These are phyloP conservation scores for Emericellopsis cladophorae DNA, from an alignment of 2,329 filamentous ascomycete species.

Conservation along the genomic window DNA sequence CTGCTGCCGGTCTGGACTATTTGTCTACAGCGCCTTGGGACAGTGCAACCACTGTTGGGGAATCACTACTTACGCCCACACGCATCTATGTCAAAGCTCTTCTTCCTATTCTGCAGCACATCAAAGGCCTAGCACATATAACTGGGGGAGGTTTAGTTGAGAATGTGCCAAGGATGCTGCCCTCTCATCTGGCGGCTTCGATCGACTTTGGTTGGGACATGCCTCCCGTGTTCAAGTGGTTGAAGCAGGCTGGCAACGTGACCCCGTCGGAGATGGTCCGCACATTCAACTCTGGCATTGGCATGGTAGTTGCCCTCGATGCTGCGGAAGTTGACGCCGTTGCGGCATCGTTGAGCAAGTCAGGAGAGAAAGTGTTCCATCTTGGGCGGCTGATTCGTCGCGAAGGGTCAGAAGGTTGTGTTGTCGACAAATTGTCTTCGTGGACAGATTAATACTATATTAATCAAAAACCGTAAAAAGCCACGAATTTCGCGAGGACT, in stretches of 20 bases:
- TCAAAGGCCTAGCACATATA: constrained; percentile 95
- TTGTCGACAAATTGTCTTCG: constrained; percentile 19
- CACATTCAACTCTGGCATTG: constrained; percentile 89
- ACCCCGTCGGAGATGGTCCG: constrained; percentile 69
- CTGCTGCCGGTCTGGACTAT: constrained; percentile 59
- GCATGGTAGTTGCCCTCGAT: constrained; percentile 81
- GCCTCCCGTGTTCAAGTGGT: constrained; percentile 75
- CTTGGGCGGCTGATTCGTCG: constrained; percentile 61
- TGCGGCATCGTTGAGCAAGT: constrained; percentile 38
- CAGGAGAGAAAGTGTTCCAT: constrained; percentile 64
- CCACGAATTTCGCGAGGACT: too few species aligned
- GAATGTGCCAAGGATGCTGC: constrained; percentile 91
- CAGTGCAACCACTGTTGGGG: constrained; percentile 47
- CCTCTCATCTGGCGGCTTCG: constrained; percentile 61
- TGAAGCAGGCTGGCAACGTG: constrained; percentile 63
- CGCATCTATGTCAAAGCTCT: constrained; percentile 84
- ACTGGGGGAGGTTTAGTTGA: constrained; percentile 88
- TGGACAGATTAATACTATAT: constrained; percentile 9
- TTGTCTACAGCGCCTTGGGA: constrained; percentile 68
- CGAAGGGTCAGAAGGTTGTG: constrained; percentile 19
- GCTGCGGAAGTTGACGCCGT: constrained; percentile 50
- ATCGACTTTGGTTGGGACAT: constrained; percentile 72
- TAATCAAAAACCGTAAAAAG: neutral
- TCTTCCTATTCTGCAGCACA: constrained; percentile 51
- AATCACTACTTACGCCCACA: constrained; percentile 75